These are phyloP conservation scores for Umbelopsis sp. DNA, from an alignment of 192 early-diverging fungal genomes.

Conservation along the genomic window DNA sequence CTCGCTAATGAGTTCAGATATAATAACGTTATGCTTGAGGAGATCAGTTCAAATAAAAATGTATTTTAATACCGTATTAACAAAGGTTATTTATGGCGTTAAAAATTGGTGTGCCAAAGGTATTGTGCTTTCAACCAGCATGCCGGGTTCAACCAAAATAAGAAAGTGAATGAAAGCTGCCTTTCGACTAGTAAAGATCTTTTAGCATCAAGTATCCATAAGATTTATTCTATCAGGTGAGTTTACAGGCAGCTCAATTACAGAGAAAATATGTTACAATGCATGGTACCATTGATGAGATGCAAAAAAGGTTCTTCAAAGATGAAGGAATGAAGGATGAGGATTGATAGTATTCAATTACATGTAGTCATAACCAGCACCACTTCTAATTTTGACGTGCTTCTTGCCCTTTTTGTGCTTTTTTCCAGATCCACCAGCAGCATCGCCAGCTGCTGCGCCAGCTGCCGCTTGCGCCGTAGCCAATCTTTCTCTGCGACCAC, in stretches of 20 bases:
- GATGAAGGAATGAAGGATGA: neutral
- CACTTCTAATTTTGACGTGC: conserved; percentile 73
- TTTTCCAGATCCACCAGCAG: conserved; percentile 47
- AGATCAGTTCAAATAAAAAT: too few species aligned
- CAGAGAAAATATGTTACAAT: conserved; percentile 13
- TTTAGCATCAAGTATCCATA: too few species aligned
- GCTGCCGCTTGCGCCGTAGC: conserved; percentile 32
- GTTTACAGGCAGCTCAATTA: neutral
- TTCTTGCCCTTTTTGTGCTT: conserved; percentile 81
- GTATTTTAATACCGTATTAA: too few species aligned
- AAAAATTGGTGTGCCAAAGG: too few species aligned
- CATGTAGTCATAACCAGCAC: conserved; percentile 53
- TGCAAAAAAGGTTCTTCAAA: neutral
- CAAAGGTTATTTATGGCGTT: too few species aligned
- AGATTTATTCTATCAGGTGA: too few species aligned
- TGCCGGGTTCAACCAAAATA: too few species aligned
- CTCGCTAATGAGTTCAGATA: too few species aligned
- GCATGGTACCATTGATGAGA: neutral
- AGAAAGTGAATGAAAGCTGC: too few species aligned
- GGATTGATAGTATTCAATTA: conserved; percentile 10
- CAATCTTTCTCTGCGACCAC: conserved; percentile 33
- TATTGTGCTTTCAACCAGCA: too few species aligned
- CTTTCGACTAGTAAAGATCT: too few species aligned
- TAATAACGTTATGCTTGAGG: too few species aligned
- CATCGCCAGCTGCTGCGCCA: conserved; percentile 21